A percentile compares a stretch with the other conserved stretches of the same genome.
Evolutionary conservation across 805 yeast genomes (phyloP).

Genomic region (Limtongozyma cylindracea): DNA sequence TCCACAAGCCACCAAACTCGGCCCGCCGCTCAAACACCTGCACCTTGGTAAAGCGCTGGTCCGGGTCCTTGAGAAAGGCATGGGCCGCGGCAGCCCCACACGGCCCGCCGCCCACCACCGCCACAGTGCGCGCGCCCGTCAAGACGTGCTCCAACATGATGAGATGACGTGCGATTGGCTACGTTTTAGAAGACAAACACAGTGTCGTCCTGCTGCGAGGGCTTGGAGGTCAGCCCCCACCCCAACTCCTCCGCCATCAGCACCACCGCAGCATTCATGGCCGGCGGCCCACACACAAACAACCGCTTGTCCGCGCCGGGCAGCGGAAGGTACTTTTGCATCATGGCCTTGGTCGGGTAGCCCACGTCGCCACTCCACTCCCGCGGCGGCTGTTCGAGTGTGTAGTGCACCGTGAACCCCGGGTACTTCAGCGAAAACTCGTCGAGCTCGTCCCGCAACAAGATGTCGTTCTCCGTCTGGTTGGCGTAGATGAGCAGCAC

Average conservation of each 20-base stretch:
- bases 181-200: slow-evolving; percentile 31
- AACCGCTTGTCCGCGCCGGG: slow-evolving; percentile 24
- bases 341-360: slow-evolving; percentile 29
- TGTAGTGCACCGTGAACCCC: slow-evolving; percentile 30
- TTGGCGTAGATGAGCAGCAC: slow-evolving; percentile 45
- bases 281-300: slow-evolving; percentile 54
- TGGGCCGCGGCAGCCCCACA: no score
- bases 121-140: no score
- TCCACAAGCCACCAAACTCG: no score
- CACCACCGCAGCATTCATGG: slow-evolving; percentile 28
- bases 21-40: no score
- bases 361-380: slow-evolving; percentile 38
- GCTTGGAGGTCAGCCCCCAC: slow-evolving; percentile 23
- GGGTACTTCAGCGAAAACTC: slow-evolving; percentile 42
- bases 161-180: no score
- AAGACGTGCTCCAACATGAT: no score
- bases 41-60: no score
- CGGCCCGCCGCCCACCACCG: no score
- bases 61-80: no score
- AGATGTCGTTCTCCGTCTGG: slow-evolving; percentile 53
- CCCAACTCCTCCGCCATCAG: slow-evolving; percentile 31
- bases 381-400: slow-evolving; percentile 21
- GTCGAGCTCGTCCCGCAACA: slow-evolving; percentile 48
- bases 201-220: slow-evolving; percentile 20
- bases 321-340: slow-evolving; percentile 24